A percentile compares a stretch with the other conserved stretches of the same genome.
These are phyloP conservation scores for Umbelopsis vinacea DNA, from an alignment of 192 early-diverging fungal species.

Conservation along the genomic window DNA sequence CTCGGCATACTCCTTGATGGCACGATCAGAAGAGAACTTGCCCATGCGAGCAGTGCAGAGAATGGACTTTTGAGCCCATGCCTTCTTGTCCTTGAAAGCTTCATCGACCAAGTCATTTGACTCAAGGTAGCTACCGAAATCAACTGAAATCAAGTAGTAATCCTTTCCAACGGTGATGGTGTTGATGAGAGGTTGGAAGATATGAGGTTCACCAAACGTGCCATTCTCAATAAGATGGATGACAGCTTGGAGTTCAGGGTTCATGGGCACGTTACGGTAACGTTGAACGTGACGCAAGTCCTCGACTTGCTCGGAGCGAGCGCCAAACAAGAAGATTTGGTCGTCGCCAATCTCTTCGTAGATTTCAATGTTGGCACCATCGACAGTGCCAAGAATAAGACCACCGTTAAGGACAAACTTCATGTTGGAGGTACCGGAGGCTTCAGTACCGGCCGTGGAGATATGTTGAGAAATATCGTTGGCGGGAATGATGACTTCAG, in stretches of 20 bases:
- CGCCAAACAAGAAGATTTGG: slow-evolving; percentile 98
- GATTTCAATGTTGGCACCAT: slow-evolving; percentile 99
- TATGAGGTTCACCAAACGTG: slow-evolving; percentile 71
- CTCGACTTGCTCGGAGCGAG: slow-evolving; percentile 88
- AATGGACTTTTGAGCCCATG: slow-evolving; percentile 92
- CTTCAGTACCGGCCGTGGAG: slow-evolving; percentile 98
- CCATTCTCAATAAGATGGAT: slow-evolving; percentile 81
- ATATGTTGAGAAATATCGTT: slow-evolving; percentile 99
- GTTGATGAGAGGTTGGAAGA: slow-evolving; percentile 80
- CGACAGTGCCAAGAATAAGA: slow-evolving; percentile 95
- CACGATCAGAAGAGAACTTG: slow-evolving; percentile 89
- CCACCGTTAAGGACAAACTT: slow-evolving; percentile 99
- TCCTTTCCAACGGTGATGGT: slow-evolving; percentile 85
- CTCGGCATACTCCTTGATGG: slow-evolving; percentile 93
- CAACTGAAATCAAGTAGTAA: slow-evolving; percentile 84
- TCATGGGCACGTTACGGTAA: slow-evolving; percentile 76
- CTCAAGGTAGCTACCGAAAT: slow-evolving; percentile 86
- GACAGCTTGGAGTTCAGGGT: slow-evolving; percentile 79
- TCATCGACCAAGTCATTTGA: slow-evolving; percentile 82
- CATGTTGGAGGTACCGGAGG: slow-evolving; percentile 99
- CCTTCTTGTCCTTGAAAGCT: slow-evolving; percentile 81
- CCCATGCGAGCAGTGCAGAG: slow-evolving; percentile 91
- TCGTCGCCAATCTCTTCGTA: slow-evolving; percentile 95
- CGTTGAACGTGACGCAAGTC: slow-evolving; percentile 92
- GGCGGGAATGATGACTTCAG: slow-evolving; percentile 95